A percentile compares a stretch with the other conserved stretches of the same genome.
Conservation (phyloP, 148 eudicot species). For the Vaccinium myrtillus region DNA sequence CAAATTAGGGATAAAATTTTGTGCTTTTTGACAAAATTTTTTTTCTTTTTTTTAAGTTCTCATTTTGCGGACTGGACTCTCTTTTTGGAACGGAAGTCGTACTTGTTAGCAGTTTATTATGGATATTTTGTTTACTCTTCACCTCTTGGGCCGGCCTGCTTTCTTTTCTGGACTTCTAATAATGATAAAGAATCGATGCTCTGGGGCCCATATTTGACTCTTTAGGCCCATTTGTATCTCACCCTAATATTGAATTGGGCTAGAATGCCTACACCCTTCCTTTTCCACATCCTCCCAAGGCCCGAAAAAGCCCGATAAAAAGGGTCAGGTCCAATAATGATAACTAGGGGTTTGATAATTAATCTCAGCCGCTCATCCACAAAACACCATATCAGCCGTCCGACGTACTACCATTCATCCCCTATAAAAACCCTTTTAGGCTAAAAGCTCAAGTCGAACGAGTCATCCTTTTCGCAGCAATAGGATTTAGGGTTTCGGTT, state of each 20-base stretch:
- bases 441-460: accelerated
- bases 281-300: too few relatives aligned
- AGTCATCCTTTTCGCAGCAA: background rate
- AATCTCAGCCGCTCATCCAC: constrained; percentile 6
- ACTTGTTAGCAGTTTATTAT: too few relatives aligned
- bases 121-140: background rate
- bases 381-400: background rate
- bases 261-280: too few relatives aligned
- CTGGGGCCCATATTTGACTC: background rate
- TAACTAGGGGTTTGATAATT: background rate
- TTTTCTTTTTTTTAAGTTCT: too few relatives aligned
- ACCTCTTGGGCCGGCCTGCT: background rate
- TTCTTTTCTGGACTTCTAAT: background rate
- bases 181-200: background rate
- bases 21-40: too few relatives aligned
- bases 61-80: too few relatives aligned
- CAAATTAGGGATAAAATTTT: too few relatives aligned
- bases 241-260: background rate
- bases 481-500: background rate
- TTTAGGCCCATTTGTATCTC: background rate
- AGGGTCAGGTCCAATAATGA: background rate
- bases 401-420: background rate
- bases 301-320: background rate
- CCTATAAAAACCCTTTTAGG: background rate
- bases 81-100: too few relatives aligned